Evolutionary conservation across 176 grass and related monocot genomes (phyloP), one percentile per base, ranked within the genome.

Genomic region (Zea luxurians): DNA sequence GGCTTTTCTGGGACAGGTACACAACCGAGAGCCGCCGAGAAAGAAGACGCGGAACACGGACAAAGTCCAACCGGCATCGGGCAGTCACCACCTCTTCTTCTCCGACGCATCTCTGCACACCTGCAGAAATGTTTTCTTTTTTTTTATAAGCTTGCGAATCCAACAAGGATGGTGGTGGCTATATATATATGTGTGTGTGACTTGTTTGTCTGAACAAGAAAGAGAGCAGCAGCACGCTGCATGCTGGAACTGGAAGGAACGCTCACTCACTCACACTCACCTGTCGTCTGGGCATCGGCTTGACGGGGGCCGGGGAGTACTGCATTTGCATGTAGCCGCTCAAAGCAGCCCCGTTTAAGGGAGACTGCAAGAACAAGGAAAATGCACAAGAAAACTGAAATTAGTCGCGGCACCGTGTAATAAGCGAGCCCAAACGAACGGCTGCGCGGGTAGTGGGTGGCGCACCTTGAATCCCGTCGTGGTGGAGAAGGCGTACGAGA

Each of bases 191-290:
- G 13, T 61, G 15, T 34, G 73, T 8, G 45, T 20, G 27, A 27
- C 27, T 7, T 59, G 16, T 66, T 4, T 37, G 10, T 86, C n/a
- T 36, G 59, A 68, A 71, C 6, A 46, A 71, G 68, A 34, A 64
- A 72, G 47, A 71, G 48, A 54, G 48, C n/a, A 27, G 27, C 80
- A 18, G 11, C 10, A 4, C 45, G 75, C 18, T 55, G 41, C 10
- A 4, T 53, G 78, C 18, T 55, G 41, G 64, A 48, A 65, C 17
- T 68, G 48, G 46, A 58, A 46, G 13, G 80, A 80, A 42, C 54
- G 79, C 77, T 87, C 57, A 88, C 91, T 89, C 53, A 66, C 83
- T 89, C 53, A 99, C 96, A 66, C 83, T 89, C 53, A 99, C 96
- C 34, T 89, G 88, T 86, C 90, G 76, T 50, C 84, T 61, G 64